Conservation (phyloP, 495 filamentous ascomycete species). For the Lasiosphaeris hirsuta region DNA sequence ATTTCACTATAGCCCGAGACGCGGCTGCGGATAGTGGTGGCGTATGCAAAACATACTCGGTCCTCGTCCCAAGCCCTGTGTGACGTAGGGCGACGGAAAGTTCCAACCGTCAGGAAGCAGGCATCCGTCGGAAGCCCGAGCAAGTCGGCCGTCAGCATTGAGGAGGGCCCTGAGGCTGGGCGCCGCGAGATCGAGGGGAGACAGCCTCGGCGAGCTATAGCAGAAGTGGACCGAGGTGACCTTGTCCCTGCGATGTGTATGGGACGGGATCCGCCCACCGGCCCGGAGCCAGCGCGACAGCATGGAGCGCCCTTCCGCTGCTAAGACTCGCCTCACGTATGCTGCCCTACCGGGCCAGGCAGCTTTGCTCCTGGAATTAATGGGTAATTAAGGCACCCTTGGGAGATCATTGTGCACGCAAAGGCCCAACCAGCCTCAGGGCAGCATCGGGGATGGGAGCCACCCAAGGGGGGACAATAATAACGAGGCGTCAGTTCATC, state of each 20-base stretch:
- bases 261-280: too few species aligned
- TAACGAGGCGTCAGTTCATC: slow-evolving; percentile 16
- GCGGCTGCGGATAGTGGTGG: neutral
- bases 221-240: too few species aligned
- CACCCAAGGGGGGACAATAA: slow-evolving; percentile 1
- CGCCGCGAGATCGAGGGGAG: neutral
- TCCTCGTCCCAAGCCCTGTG: neutral
- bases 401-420: neutral
- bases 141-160: neutral
- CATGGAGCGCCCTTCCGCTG: neutral
- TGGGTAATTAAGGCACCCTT: neutral
- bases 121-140: too few species aligned
- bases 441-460: slow-evolving; percentile 1
- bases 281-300: neutral
- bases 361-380: slow-evolving; percentile 3
- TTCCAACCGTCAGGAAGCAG: too few species aligned
- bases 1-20: neutral
- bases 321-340: neutral
- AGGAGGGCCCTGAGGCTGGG: neutral
- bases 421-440: neutral
- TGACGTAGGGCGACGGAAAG: neutral
- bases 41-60: slow-evolving; percentile 6
- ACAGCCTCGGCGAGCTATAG: neutral
- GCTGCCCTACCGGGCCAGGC: slow-evolving; percentile 1
- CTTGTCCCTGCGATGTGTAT: too few species aligned